Evolutionary conservation across 257 asterid genomes (phyloP), one percentile per base, ranked within the genome.

Genomic region (Primulina huaijiensis): DNA sequence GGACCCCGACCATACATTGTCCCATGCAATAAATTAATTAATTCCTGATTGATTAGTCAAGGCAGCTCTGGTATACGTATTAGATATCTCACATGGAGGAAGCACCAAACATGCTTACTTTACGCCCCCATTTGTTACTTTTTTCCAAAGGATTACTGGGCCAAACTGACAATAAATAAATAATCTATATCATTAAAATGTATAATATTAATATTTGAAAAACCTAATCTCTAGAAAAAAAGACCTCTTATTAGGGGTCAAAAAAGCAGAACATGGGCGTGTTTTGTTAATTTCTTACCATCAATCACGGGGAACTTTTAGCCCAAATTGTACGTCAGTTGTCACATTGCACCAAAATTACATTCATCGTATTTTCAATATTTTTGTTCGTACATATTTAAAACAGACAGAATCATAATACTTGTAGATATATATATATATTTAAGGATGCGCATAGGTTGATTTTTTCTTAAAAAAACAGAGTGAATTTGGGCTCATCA

Each of bases 51-150:
- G 53, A 43, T 43, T 14, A 50, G 57, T 50, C 57, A 16, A 27
- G 43, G 43, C 57, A 16, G 21, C 8, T 50, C 21, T 16, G 57
- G 57, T 40, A 29, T 35, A 6, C 35, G 59, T 63, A 35, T 43
- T 65, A 73, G 37, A 69, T 59, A 33, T 46, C 78, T 66, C 68
- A 73, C 74, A 37, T 72, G 73, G 34, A 1, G 37, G 37, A 33
- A 7, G 27, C 69, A 23, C 7, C 65, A 53, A 53, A 50, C 75
- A 69, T 35, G 53, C 71, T 70, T 38, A 14, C 59, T 29, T 31
- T 69, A 5, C 69, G 60, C 50, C 68, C 68, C 64, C 14, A 57
- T 63, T 57, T 34, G 61, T 69, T 68, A 31, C 52, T 69, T 25
- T 69, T 25, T 7, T 14, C 50, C 46, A 0, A 33, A 8, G 21